phyloP scores from a whole-genome alignment of 139 green algal species.

The Closterium sp. region DNA sequence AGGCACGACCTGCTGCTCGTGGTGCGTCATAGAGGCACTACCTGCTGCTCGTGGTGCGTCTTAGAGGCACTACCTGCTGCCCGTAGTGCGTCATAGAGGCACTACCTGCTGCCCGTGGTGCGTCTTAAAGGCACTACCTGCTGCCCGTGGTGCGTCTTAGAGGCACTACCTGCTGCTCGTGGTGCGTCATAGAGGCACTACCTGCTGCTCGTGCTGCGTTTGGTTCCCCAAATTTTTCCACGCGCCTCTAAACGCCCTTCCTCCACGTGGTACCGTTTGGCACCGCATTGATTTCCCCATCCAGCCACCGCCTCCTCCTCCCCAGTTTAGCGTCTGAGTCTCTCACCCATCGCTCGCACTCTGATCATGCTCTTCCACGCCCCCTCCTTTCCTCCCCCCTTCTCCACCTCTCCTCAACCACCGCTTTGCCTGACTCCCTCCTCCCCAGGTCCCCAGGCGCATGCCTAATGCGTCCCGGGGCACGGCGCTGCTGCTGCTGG shows the following conservation, averaged over 20 bases:
- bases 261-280: neutral
- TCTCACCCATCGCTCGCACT: too few relatives aligned
- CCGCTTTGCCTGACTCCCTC: neutral
- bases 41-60: too few relatives aligned
- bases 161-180: too few relatives aligned
- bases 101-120: neutral
- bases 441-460: neutral
- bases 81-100: neutral
- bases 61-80: neutral
- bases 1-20: too few relatives aligned
- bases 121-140: neutral
- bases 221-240: neutral
- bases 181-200: too few relatives aligned
- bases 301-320: too few relatives aligned
- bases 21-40: too few relatives aligned
- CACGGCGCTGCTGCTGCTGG: neutral
- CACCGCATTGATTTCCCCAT: neutral
- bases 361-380: too few relatives aligned
- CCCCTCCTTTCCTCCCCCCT: too few relatives aligned
- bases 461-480: neutral
- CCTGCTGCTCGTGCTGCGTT: neutral
- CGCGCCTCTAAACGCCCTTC: neutral
- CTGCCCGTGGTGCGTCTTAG: too few relatives aligned
- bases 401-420: too few relatives aligned
- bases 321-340: too few relatives aligned